Evolutionary conservation across 164 flowering plant genomes (phyloP).

Genomic region (Piper longum): DNA sequence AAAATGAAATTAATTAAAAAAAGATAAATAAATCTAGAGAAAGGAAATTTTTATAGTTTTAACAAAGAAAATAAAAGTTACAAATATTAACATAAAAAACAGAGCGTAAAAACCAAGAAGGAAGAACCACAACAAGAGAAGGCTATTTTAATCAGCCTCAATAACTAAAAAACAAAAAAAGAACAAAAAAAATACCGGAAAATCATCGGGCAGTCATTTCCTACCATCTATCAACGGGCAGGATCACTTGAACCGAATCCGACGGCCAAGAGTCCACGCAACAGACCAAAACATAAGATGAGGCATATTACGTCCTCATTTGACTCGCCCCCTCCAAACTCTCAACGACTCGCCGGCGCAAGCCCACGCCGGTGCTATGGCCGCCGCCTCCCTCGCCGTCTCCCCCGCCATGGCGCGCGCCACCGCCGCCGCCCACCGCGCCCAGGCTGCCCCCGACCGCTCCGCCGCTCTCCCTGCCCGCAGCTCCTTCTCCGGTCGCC

Average conservation of each 20-base stretch:
- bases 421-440: conserved; percentile 26
- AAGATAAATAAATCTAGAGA: too few relatives aligned
- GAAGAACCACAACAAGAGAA: neutral
- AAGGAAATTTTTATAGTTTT: too few relatives aligned
- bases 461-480: conserved; percentile 12
- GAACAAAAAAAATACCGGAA: neutral
- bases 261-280: conserved; percentile 1
- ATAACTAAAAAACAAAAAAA: neutral
- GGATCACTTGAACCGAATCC: conserved; percentile 8
- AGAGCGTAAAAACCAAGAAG: neutral
- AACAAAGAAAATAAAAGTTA: too few relatives aligned
- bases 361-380: conserved; percentile 17
- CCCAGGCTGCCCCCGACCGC: conserved; percentile 7
- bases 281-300: neutral
- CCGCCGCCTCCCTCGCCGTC: conserved; percentile 26
- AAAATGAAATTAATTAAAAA: too few relatives aligned
- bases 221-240: conserved; percentile 25
- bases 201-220: conserved; percentile 21
- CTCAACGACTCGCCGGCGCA: neutral
- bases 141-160: too few relatives aligned
- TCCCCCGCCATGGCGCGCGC: conserved; percentile 21
- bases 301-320: too few relatives aligned
- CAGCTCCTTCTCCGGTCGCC: conserved; percentile 14
- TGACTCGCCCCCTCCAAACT: neutral
- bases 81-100: too few relatives aligned